Percentiles rank a stretch among this genome's conserved stretches.
These are phyloP conservation scores for Phytopythium boreale DNA, from an alignment of 352 stramenopile species.

Conservation along the genomic window DNA sequence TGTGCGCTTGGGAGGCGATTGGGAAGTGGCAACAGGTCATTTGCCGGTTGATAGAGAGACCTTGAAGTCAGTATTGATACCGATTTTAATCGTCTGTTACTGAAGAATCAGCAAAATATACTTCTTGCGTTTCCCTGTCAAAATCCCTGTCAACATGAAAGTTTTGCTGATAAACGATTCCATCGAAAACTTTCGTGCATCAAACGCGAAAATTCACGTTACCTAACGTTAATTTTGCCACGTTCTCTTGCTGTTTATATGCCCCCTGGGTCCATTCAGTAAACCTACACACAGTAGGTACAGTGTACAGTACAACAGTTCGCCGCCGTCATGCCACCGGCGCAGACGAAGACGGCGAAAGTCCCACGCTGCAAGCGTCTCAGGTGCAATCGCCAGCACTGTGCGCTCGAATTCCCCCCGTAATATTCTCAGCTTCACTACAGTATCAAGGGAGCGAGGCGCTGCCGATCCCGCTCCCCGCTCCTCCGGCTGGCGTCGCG, in stretches of 20 bases:
- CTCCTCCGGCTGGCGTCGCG: not conserved
- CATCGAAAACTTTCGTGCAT: not conserved
- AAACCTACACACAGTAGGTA: too few species aligned
- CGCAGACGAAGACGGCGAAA: not conserved
- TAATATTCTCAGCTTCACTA: too few species aligned
- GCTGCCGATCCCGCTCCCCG: not conserved
- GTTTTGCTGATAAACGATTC: not conserved
- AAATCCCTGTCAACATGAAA: not conserved
- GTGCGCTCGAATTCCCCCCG: too few species aligned
- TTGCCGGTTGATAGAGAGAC: too few species aligned
- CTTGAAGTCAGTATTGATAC: too few species aligned
- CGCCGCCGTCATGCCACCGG: not conserved
- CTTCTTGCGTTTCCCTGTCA: too few species aligned
- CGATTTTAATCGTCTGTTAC: too few species aligned
- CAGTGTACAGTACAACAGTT: too few species aligned
- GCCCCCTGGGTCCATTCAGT: not conserved
- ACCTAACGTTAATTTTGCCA: not conserved
- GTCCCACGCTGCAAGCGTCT: not conserved
- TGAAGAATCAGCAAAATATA: too few species aligned
- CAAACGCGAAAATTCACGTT: not conserved
- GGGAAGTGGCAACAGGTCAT: too few species aligned
- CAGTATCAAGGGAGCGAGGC: not conserved
- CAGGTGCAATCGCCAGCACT: not conserved
- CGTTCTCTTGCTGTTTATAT: not conserved
- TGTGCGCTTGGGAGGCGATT: too few species aligned